Base-by-base conservation (phyloP, 306 rosid genomes). In the Vigna radiata region DNA sequence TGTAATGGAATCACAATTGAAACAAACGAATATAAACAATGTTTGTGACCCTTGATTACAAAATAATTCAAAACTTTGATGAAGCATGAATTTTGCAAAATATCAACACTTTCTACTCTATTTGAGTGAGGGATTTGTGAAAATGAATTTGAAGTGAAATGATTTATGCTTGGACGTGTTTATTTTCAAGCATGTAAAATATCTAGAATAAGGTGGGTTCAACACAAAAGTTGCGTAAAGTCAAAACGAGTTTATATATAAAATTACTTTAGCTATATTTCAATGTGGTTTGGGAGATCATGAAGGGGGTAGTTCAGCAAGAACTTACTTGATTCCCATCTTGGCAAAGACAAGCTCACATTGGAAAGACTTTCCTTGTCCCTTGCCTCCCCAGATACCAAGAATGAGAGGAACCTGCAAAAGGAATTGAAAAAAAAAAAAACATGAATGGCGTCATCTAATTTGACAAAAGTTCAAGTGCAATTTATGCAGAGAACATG, bases 361-460 rank as follows among this genome's bases (percentile, higher is more conserved):
- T 79, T 94, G 95, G 96, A 94, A 94, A 59, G 98, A 94, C 84
- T 94, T 94, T 68, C 96, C 96, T 75, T 94, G 98, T 70, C 98
- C 98, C 83, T 94, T 94, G 70, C 98, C 98, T 86, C 98, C 98
- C 98, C 97, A 94, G 47, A 94, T 71, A 86, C 97, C 97, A 81
- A 94, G 85, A 73, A 91, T 91, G 72, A 90, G 95, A 64, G 96
- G 98, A 83, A 94, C 81, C 97, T 91, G 77, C 19, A 25, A 77
- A 33, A 73, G 59, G 65, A 6, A 36, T 53, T 37, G 15, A 65
- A 69, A 0, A 17, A 19, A 19, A 19, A 56, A 19, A 46, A 21
- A 25, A 25, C 27, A 25, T 73, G 37, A 69, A 31, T 18, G 11
- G 19, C 12, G 5, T 53, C 33, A 19, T 11, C 19, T 29, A 37